Percentiles rank a stretch among this genome's conserved stretches.
These are phyloP conservation scores for Pseudocohnilembus persalinus DNA, from an alignment of 169 alveolate genomes.

Conservation along the genomic window DNA sequence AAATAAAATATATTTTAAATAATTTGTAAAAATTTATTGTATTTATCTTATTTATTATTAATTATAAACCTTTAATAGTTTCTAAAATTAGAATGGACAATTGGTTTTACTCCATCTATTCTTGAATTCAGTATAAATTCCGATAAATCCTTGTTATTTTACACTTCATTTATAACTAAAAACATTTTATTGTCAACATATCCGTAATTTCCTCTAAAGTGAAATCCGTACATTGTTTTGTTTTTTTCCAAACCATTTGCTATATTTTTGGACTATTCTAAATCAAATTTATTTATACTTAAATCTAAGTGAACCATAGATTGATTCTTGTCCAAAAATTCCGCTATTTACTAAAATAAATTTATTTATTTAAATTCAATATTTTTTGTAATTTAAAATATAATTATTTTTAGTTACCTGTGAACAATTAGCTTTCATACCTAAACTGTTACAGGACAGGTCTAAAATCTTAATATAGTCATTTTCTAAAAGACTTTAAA, in stretches of 20 bases:
- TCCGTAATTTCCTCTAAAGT: conserved; percentile 38
- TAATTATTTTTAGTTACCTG: background rate
- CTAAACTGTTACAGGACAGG: conserved; percentile 33
- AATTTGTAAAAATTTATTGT: background rate
- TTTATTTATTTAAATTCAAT: background rate
- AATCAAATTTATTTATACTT: conserved; percentile 29
- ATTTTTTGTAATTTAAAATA: conserved; percentile 4
- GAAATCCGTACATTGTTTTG: conserved; percentile 45
- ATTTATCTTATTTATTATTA: background rate
- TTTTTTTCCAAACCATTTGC: conserved; percentile 33
- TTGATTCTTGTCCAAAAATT: conserved; percentile 17
- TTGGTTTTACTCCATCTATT: conserved; percentile 10
- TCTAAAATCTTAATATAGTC: conserved; percentile 30
- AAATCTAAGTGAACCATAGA: conserved; percentile 35
- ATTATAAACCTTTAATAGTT: background rate
- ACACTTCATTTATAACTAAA: background rate
- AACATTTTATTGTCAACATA: conserved; percentile 19
- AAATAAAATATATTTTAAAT: background rate
- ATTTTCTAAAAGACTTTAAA: conserved; percentile 15
- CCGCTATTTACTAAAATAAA: background rate
- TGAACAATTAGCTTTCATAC: conserved; percentile 25
- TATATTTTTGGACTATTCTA: conserved; percentile 7
- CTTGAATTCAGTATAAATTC: conserved; percentile 25
- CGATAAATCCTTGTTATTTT: conserved; percentile 1
- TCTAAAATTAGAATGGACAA: background rate